A percentile compares a stretch with the other conserved stretches of the same genome.
These are phyloP conservation scores for Cubamyces lactineus DNA, from an alignment of 768 basidiomycete species.

Conservation along the genomic window DNA sequence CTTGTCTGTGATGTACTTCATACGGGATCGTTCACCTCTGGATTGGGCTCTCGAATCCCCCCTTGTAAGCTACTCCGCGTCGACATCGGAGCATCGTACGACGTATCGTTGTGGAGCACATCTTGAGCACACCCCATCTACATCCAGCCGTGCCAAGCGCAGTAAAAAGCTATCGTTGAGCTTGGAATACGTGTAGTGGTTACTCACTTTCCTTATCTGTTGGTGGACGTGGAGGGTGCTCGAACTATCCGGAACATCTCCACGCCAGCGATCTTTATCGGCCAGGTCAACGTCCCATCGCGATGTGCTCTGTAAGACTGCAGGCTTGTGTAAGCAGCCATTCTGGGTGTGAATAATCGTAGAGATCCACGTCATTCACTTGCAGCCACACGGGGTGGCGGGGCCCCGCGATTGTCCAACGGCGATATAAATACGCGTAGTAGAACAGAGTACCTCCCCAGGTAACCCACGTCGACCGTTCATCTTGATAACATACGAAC, in stretches of 20 bases:
- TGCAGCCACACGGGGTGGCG: neutral
- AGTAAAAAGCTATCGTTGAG: too few relatives aligned
- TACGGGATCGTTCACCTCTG: too few relatives aligned
- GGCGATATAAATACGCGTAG: neutral
- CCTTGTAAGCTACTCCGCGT: too few relatives aligned
- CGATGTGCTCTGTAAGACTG: slow-evolving; percentile 4
- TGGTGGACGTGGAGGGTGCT: too few relatives aligned
- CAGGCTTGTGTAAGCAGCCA: neutral
- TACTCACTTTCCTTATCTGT: too few relatives aligned
- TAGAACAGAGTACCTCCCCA: neutral
- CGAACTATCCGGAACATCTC: too few relatives aligned
- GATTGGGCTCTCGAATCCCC: too few relatives aligned
- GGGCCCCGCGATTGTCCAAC: neutral
- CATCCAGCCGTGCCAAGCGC: neutral
- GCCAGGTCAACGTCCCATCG: neutral
- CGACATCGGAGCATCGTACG: too few relatives aligned
- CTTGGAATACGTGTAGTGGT: too few relatives aligned
- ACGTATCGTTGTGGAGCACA: too few relatives aligned
- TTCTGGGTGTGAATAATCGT: slow-evolving; percentile 1
- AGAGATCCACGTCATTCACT: neutral
- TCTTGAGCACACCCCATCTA: neutral
- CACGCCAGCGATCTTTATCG: slow-evolving; percentile 6
- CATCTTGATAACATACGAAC: neutral
- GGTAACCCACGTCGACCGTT: too few relatives aligned
- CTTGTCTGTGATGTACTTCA: too few relatives aligned